Conservation (phyloP, 306 rosid species). For the Betula pendula region DNA sequence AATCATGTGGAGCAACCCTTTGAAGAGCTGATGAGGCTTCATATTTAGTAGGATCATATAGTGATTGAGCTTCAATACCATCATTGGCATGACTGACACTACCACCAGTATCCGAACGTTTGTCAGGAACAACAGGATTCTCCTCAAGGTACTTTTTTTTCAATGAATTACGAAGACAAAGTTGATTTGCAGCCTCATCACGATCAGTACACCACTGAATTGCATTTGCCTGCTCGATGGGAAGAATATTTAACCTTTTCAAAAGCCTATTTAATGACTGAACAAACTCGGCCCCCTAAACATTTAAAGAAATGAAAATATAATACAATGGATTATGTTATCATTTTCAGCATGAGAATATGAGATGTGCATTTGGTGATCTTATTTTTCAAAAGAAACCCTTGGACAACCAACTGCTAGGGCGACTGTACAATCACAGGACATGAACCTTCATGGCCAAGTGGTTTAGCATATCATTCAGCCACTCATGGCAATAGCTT, state of each 20-base stretch:
- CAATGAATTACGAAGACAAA: slow-evolving; percentile 35
- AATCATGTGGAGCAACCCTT: slow-evolving; percentile 49
- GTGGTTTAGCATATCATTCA: background rate
- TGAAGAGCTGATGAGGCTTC: slow-evolving; percentile 39
- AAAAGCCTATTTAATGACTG: background rate
- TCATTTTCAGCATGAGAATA: no score
- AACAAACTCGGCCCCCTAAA: background rate
- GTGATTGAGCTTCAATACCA: slow-evolving; percentile 31
- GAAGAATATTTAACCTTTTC: background rate
- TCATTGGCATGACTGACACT: slow-evolving; percentile 31
- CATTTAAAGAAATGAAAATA: background rate
- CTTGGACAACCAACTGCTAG: no score
- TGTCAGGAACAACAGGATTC: slow-evolving; percentile 30
- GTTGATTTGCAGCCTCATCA: slow-evolving; percentile 41
- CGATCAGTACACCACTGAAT: slow-evolving; percentile 45
- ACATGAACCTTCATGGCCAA: background rate
- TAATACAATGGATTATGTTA: no score
- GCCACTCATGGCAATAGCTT: background rate
- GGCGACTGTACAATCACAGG: background rate
- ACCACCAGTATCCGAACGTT: slow-evolving; percentile 30
- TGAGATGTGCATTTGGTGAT: no score
- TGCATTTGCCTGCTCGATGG: slow-evolving; percentile 26
- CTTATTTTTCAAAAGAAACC: no score
- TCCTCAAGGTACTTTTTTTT: slow-evolving; percentile 38
- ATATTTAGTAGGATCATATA: slow-evolving; percentile 20